These are phyloP conservation scores for Sesbania bispinosa DNA, from an alignment of 306 rosid species.

Conservation along the genomic window DNA sequence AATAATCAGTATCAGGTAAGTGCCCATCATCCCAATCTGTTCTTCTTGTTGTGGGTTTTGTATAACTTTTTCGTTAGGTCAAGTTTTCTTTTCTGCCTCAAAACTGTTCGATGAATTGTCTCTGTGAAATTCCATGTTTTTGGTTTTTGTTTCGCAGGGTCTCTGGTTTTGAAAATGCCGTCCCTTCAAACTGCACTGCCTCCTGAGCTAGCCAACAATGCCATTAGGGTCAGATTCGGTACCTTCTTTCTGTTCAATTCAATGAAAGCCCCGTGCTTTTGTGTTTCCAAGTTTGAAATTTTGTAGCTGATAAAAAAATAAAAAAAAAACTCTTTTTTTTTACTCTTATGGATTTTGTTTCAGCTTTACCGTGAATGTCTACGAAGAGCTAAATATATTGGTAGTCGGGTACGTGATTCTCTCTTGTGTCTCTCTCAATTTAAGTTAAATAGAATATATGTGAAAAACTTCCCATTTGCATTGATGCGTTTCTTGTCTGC, in stretches of 20 bases:
- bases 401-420: conserved; percentile 56
- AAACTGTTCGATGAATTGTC: conserved; percentile 28
- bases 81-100: neutral
- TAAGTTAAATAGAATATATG: neutral
- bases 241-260: neutral
- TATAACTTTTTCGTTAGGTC: neutral
- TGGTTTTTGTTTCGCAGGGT: neutral
- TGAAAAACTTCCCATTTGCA: neutral
- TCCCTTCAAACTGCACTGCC: conserved; percentile 92
- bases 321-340: neutral
- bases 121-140: neutral
- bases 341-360: neutral
- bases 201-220: conserved; percentile 93
- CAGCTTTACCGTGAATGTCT: conserved; percentile 94
- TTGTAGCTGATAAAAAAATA: neutral
- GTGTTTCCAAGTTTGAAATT: neutral
- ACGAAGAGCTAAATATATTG: conserved; percentile 86
- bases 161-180: conserved; percentile 50
- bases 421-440: neutral
- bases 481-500: neutral
- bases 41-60: neutral
- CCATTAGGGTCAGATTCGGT: conserved; percentile 55
- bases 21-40: neutral
- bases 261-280: neutral
- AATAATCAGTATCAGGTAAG: conserved; percentile 20